Base-by-base conservation (phyloP, 345 rosid genomes). In the Populus pruinosa region DNA sequence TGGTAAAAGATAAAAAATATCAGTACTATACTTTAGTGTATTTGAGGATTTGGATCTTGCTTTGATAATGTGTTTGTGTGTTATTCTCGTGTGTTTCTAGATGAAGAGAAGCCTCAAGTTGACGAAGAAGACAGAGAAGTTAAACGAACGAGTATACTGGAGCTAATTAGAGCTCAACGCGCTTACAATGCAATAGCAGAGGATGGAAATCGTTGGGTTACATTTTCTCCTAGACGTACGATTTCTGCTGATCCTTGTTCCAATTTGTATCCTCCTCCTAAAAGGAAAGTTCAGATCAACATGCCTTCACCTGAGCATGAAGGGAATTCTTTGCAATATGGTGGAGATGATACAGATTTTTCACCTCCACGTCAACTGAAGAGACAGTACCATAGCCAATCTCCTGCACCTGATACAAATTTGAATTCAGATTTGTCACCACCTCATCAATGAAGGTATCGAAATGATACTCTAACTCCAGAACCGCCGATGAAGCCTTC, bases 121-220 rank as follows among this genome's bases (percentile, higher is more conserved):
- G 89, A 92, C 65, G 36, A 33, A 33, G 99, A 93, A 81, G 99
- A 96, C 73, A 88, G 93, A 39, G 99, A 93, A 80, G 98, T 91
- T 39, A 92, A 86, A 89, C 80, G 99, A 71, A 88, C 90, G 93
- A 89, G 77, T 86, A 92, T 93, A 88, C 80, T 93, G 70, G 99
- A 93, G 73, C 87, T 81, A 75, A 81, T 92, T 76, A 93, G 86
- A 83, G 73, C 87, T 53, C 87, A 73, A 71, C 91, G 96, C 63
- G 82, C 89, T 27, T 83, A 82, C 53, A 84, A 90, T 82, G 84
- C 89, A 67, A 88, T 93, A 53, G 91, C 98, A 23, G 98, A 96
- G 83, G 98, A 96, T 85, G 98, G 99, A 21, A 96, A 97, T 55
- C 97, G 99, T 11, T 93, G 98, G 99, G 88, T 92, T 74, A 78